Conservation (phyloP, 139 green algal genomes). For the Pseudopediastrum boryanum region DNA sequence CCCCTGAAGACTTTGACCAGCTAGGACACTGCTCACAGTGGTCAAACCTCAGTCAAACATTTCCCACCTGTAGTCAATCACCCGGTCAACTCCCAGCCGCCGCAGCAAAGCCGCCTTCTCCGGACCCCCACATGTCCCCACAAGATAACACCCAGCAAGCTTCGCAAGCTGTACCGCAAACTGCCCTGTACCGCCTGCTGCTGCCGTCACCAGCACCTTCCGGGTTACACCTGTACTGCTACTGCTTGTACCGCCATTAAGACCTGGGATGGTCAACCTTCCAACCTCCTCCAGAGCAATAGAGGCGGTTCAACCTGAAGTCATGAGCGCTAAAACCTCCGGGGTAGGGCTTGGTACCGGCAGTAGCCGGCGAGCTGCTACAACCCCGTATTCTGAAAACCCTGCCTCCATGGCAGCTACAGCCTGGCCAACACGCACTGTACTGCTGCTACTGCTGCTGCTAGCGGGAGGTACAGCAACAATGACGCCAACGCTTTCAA, state of each 20-base stretch:
- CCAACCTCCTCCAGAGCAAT: slow-evolving; percentile 56
- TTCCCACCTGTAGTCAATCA: slow-evolving; percentile 85
- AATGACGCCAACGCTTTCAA: slow-evolving; percentile 80
- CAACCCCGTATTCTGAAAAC: slow-evolving; percentile 64
- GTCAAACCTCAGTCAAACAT: background rate
- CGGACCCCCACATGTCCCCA: slow-evolving; percentile 82
- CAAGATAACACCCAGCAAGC: slow-evolving; percentile 80
- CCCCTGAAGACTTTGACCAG: too few species aligned
- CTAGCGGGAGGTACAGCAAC: slow-evolving; percentile 46
- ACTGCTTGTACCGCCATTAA: background rate
- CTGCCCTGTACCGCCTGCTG: slow-evolving; percentile 91
- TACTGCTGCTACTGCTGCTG: background rate
- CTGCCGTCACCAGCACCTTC: slow-evolving; percentile 93
- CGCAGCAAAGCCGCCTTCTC: slow-evolving; percentile 81
- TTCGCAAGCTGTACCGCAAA: slow-evolving; percentile 95
- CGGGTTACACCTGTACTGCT: background rate
- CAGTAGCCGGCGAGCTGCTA: slow-evolving; percentile 47
- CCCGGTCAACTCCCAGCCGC: slow-evolving; percentile 78
- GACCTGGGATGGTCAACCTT: slow-evolving; percentile 21
- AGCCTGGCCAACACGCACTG: slow-evolving; percentile 47
- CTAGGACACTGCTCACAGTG: too few species aligned
- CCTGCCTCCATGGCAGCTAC: slow-evolving; percentile 73
- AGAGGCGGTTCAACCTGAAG: slow-evolving; percentile 84
- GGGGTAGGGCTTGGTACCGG: slow-evolving; percentile 51
- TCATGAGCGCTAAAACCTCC: slow-evolving; percentile 80